Evolutionary conservation across 2,329 filamentous ascomycete species (phyloP).

Genomic region (Neopestalotiopsis rosae): DNA sequence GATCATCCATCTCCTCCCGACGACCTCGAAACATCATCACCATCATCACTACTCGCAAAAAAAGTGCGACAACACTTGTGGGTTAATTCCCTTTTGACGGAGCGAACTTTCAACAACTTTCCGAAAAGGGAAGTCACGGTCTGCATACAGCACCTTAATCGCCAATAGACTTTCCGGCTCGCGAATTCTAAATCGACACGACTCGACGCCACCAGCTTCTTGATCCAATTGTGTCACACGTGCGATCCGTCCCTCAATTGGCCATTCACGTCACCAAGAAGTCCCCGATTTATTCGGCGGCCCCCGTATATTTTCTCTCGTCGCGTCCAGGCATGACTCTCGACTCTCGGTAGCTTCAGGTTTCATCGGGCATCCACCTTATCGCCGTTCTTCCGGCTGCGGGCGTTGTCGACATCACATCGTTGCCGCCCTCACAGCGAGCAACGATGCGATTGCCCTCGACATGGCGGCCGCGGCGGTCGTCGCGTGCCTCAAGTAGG

Average conservation of each 20-base stretch:
- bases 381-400: conserved; percentile 25
- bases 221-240: conserved; percentile 8
- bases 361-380: conserved; percentile 6
- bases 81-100: not conserved
- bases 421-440: conserved; percentile 29
- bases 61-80: not conserved
- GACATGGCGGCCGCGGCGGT: conserved; percentile 44
- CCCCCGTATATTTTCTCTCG: not conserved
- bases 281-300: conserved; percentile 1
- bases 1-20: conserved; percentile 3
- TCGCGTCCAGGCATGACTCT: conserved; percentile 16
- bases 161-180: conserved; percentile 6
- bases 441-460: conserved; percentile 53
- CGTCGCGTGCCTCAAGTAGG: conserved; percentile 38
- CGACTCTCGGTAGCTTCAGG: conserved; percentile 6
- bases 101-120: not conserved
- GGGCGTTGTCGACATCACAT: conserved; percentile 25
- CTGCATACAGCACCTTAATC: conserved; percentile 5
- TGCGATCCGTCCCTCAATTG: conserved; percentile 10
- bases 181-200: conserved; percentile 6
- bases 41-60: not conserved
- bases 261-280: conserved; percentile 12
- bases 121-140: not conserved
- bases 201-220: conserved; percentile 6
- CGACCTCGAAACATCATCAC: not conserved